Conservation (phyloP, 805 yeast species). For the Candida ponderosae region DNA sequence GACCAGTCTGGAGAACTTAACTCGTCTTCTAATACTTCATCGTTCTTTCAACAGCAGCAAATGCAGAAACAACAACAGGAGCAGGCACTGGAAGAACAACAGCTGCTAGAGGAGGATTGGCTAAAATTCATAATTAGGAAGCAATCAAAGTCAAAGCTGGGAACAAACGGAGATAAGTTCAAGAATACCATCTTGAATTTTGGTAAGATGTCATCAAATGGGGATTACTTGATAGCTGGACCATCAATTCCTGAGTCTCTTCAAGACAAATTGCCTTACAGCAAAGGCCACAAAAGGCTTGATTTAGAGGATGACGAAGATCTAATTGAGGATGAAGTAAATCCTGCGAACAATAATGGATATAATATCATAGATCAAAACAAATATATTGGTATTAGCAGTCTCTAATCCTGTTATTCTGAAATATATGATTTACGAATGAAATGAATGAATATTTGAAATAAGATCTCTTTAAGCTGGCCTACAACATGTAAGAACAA, state of each 20-base stretch:
- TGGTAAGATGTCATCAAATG: conserved; percentile 2
- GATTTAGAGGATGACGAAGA: background rate
- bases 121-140: conserved; percentile 21
- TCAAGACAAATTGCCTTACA: conserved; percentile 10
- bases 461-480: no score
- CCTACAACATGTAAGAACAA: no score
- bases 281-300: background rate
- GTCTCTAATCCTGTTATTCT: no score
- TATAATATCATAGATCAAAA: no score
- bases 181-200: conserved; percentile 14
- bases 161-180: conserved; percentile 7
- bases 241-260: conserved; percentile 8
- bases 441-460: no score
- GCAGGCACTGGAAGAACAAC: conserved; percentile 5
- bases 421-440: no score
- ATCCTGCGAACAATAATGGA: no score
- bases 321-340: no score
- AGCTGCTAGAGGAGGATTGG: conserved; percentile 27
- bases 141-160: conserved; percentile 14
- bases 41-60: background rate
- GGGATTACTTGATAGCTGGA: conserved; percentile 12
- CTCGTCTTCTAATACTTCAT: no score
- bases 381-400: no score
- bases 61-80: conserved; percentile 11
- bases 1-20: no score